Percentiles rank a stretch among this genome's conserved stretches.
phyloP scores from a whole-genome alignment of 805 yeast species.

The Yarrowia bubula region DNA sequence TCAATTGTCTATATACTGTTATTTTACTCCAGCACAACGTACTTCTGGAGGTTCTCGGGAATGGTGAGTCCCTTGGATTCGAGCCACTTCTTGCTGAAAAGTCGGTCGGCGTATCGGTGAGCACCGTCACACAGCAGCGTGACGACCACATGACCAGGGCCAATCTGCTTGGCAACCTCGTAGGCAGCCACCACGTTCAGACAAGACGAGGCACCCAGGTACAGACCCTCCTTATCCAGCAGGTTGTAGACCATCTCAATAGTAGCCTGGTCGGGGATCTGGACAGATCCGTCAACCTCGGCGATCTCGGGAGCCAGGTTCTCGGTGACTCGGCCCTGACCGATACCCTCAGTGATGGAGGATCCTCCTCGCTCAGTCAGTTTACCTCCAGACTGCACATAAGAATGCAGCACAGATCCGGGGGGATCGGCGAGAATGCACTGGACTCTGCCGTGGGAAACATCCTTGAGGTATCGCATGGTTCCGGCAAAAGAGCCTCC shows the following conservation, averaged over 20 bases:
- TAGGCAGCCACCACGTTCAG: constrained; percentile 88
- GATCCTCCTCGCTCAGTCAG: constrained; percentile 71
- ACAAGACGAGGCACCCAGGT: constrained; percentile 87
- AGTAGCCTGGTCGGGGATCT: constrained; percentile 74
- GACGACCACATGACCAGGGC: constrained; percentile 79
- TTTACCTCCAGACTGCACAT: constrained; percentile 67
- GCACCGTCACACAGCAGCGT: constrained; percentile 90
- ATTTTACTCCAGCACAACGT: constrained; percentile 48
- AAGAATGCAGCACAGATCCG: constrained; percentile 80
- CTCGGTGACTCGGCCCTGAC: constrained; percentile 89
- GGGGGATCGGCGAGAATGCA: constrained; percentile 89
- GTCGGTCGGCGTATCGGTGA: constrained; percentile 78
- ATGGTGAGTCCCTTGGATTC: constrained; percentile 63
- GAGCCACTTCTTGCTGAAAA: constrained; percentile 78
- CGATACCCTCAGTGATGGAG: constrained; percentile 93
- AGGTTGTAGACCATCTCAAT: constrained; percentile 81
- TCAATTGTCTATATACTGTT: background rate
- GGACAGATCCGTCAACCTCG: constrained; percentile 74
- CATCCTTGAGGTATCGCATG: constrained; percentile 71
- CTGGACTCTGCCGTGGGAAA: constrained; percentile 59
- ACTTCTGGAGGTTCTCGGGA: constrained; percentile 69
- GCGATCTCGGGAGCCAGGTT: constrained; percentile 73
- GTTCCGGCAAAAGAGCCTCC: constrained; percentile 92
- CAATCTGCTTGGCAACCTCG: constrained; percentile 64
- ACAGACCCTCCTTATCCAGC: constrained; percentile 86